phyloP scores from a whole-genome alignment of 2,329 filamentous ascomycete genomes.

The Sclerotiophoma versabilis region DNA sequence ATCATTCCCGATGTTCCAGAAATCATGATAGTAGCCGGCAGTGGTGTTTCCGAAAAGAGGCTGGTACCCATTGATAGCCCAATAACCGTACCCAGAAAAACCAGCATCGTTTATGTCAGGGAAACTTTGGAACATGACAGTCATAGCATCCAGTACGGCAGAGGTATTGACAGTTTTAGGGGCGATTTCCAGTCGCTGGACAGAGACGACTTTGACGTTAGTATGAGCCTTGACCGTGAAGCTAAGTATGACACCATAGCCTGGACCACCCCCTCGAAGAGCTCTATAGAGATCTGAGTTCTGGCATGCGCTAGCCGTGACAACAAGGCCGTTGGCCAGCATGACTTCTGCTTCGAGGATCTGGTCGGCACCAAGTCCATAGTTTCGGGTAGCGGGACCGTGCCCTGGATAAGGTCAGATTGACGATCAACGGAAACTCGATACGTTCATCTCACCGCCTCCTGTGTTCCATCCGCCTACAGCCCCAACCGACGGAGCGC shows the following conservation, averaged over 20 bases:
- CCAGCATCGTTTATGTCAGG: conserved; percentile 2
- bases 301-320: conserved; percentile 27
- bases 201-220: not conserved
- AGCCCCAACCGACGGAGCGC: not conserved
- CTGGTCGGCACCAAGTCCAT: conserved; percentile 49
- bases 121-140: conserved; percentile 2
- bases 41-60: not conserved
- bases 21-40: conserved; percentile 1
- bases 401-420: conserved; percentile 31
- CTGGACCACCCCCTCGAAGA: conserved; percentile 50
- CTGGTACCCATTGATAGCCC: conserved; percentile 1
- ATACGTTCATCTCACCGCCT: not conserved
- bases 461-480: conserved; percentile 2
- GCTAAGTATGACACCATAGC: conserved; percentile 49
- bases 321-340: conserved; percentile 28
- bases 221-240: conserved; percentile 21
- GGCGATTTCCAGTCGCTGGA: not conserved
- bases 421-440: too few species aligned
- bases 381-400: conserved; percentile 44
- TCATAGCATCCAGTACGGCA: not conserved
- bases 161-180: not conserved
- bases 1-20: conserved; percentile 4
- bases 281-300: conserved; percentile 51
- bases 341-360: conserved; percentile 46
- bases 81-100: conserved; percentile 1